These are phyloP conservation scores for Evernia prunastri DNA, from an alignment of 495 filamentous ascomycete genomes.

Conservation along the genomic window DNA sequence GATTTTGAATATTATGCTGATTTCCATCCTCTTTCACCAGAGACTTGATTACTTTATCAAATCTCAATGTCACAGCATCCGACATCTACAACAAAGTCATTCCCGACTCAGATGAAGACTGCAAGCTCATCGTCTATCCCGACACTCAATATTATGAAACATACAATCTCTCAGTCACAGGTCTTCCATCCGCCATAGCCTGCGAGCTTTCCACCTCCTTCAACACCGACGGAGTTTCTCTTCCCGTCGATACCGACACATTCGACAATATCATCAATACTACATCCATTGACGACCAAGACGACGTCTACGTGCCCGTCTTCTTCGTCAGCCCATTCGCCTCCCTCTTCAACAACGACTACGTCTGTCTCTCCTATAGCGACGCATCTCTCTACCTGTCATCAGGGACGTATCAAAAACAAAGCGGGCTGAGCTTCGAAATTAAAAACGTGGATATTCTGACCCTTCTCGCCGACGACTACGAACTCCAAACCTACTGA, in stretches of 20 bases:
- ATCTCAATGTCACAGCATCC: conserved; percentile 8
- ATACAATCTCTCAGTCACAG: conserved; percentile 13
- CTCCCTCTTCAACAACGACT: conserved; percentile 7
- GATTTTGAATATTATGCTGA: background rate
- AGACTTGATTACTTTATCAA: conserved; percentile 11
- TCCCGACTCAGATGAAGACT: conserved; percentile 9
- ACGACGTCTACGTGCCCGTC: conserved; percentile 4
- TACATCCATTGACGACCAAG: conserved; percentile 18
- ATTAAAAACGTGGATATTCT: conserved; percentile 14
- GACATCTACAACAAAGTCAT: conserved; percentile 19
- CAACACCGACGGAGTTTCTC: conserved; percentile 3
- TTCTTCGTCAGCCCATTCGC: conserved; percentile 9
- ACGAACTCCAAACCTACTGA: conserved; percentile 12
- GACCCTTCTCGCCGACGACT: conserved; percentile 3
- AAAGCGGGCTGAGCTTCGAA: conserved; percentile 16
- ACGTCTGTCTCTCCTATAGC: conserved; percentile 13
- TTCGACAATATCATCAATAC: conserved; percentile 1
- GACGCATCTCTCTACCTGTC: conserved; percentile 13
- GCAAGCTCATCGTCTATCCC: conserved; percentile 16
- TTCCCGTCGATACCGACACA: background rate
- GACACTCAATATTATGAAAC: conserved; percentile 1
- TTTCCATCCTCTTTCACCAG: conserved; percentile 4
- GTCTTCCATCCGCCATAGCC: conserved; percentile 20
- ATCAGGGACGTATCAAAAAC: conserved; percentile 10
- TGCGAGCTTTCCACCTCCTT: conserved; percentile 14